Base-by-base conservation (phyloP, 805 yeast species). In the Debaryomyces prosopidis region DNA sequence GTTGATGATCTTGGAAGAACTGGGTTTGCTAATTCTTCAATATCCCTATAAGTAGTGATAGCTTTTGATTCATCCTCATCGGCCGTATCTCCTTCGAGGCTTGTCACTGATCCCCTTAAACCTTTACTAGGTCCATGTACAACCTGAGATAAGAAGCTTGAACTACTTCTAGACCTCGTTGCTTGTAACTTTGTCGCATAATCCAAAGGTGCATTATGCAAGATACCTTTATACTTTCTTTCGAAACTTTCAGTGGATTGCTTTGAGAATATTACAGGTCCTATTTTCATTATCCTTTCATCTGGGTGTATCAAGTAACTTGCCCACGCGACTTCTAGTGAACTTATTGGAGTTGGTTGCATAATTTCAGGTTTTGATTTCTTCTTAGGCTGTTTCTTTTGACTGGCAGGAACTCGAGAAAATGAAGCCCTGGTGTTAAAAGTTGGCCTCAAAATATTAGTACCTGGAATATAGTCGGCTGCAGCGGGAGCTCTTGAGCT, bases 131-230 rank as follows among this genome's bases (percentile, higher is more conserved):
- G 55, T 1, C 74, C 73, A 46, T 65, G 68, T 2, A 65, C 76
- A 23, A 69, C 73, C 48, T 71, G 73, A 3, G 73, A 52, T 32
- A 72, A 50, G 46, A 72, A 54, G 44, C 68, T 66, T 1, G 65
- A 49, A 9, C 59, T 55, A 16, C 55, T 46, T 33, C 55, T 53
- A 11, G 57, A 46, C 10, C 46, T 48, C 16, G 45, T 50, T 3
- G 57, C 48, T 45, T 59, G 64, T 27, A 62, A 40, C 41, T 57
- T 55, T 39, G 56, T 63, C 9, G 50, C 54, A 45, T 59, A 53
- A 3, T 80, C 82, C 33, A 82, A 60, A 0, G 87, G 87, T 1
- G 85, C 71, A 49, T 82, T 86, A 36, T 77, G 80, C 17, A 85
- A 57, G 50, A 71, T 66, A 0, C 88, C 88, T 51, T 70, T 77